A percentile compares a stretch with the other conserved stretches of the same genome.
These are phyloP conservation scores for Xerocomellus dryophilus DNA, from an alignment of 768 basidiomycete genomes.

Conservation along the genomic window DNA sequence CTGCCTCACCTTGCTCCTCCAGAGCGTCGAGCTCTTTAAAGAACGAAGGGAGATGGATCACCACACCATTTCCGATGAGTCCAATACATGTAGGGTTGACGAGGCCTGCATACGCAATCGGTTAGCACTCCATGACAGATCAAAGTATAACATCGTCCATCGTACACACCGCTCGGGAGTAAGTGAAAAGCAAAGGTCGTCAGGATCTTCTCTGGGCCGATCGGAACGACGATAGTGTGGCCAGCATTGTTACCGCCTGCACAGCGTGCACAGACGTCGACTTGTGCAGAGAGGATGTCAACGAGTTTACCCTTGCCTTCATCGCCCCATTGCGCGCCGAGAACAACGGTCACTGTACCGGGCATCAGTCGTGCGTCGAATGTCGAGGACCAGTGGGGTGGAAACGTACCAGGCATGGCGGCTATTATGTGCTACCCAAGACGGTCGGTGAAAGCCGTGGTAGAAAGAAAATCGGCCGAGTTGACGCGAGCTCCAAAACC, in stretches of 20 bases:
- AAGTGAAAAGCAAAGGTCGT: constrained; percentile 95
- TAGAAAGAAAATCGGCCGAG: constrained; percentile 4
- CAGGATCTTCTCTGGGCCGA: constrained; percentile 63
- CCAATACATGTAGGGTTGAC: constrained; percentile 62
- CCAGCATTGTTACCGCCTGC: constrained; percentile 99
- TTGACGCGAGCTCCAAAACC: neutral
- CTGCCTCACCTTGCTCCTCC: constrained; percentile 66
- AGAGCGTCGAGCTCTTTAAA: constrained; percentile 89
- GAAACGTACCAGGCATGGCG: constrained; percentile 25
- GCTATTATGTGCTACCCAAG: neutral
- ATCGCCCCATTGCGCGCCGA: constrained; percentile 91
- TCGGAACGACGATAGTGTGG: constrained; percentile 90
- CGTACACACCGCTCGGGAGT: constrained; percentile 74
- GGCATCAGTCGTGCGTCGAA: constrained; percentile 10
- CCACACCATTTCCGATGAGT: constrained; percentile 92
- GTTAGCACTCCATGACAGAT: neutral
- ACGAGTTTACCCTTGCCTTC: constrained; percentile 96
- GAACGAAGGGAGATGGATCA: constrained; percentile 92
- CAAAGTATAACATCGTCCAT: neutral
- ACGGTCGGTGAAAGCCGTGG: constrained; percentile 11
- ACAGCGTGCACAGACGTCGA: constrained; percentile 92
- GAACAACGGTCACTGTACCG: constrained; percentile 61
- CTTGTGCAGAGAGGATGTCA: constrained; percentile 87
- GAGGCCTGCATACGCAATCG: constrained; percentile 11
- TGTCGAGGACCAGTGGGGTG: neutral